Base-by-base conservation (phyloP, 805 yeast species). In the Saccharomycopsis sp. region DNA sequence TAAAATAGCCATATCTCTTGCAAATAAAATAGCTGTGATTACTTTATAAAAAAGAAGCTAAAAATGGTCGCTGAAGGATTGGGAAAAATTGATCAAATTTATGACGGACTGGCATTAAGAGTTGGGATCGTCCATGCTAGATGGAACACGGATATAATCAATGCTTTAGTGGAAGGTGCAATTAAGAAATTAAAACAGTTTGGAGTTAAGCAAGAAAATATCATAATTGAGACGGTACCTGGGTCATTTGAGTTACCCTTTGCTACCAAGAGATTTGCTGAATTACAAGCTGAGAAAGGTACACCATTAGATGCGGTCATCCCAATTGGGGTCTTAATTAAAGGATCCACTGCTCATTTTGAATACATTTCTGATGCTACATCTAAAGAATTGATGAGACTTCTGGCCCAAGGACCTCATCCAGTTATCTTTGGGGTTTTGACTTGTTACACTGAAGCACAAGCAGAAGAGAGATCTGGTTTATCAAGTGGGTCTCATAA, bases 291-390 rank as follows among this genome's bases (percentile, higher is more conserved):
- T 20, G 56, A 56, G 29, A 53, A 62, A 44, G 72, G 70, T 40
- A 58, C 66, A 43, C 73, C 75, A 21, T 66, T 83, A 45, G 96
- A 93, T 62, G 96, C 90, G 4, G 75, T 90, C 31, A 85, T 93
- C 47, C 89, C 97, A 44, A 87, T 93, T 55, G 98, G 98, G 45
- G 89, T 85, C 31, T 72, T 93, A 58, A 90, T 93, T 66, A 93
- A 93, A 68, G 98, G 98, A 44, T 79, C 89, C 31, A 93, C 97
- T 29, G 88, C 88, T 96, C 98, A 93, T 67, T 93, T 93, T 61
- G 98, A 93, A 66, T 93, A 90, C 68, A 93, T 93, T 56, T 84
- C 96, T 60, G 97, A 93, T 48, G 67, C 96, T 2, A 86, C 83
- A 16, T 79, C 96, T 7, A 77, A 81, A 52, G 90, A 85, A 43